These are phyloP conservation scores for Trichoderma lentiforme DNA, from an alignment of 2,329 filamentous ascomycete species.

Conservation along the genomic window DNA sequence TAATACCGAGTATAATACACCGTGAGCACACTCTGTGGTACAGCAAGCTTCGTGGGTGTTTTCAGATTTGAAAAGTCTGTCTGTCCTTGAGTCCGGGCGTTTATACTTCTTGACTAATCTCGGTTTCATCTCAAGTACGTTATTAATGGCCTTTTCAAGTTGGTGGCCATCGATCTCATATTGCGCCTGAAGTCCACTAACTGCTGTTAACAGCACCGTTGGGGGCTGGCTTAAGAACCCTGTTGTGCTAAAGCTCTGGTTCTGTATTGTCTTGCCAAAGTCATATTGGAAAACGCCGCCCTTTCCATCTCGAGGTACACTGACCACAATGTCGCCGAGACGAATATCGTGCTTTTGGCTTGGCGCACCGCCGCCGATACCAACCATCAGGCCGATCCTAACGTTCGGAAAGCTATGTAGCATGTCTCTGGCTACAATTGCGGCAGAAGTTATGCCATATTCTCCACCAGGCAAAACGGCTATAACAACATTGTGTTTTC, in stretches of 20 bases:
- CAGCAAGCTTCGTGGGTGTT: background rate
- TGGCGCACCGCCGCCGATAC: background rate
- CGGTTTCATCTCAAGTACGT: background rate
- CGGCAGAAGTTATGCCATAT: background rate
- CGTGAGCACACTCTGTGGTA: background rate
- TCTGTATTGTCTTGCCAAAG: background rate
- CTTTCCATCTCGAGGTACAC: background rate
- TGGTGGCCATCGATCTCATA: background rate
- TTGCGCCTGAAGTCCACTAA: background rate
- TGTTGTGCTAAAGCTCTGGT: background rate
- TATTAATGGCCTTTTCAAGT: background rate
- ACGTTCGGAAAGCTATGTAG: background rate
- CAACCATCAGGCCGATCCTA: background rate
- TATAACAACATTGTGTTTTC: background rate
- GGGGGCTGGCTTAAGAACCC: background rate
- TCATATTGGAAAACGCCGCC: background rate
- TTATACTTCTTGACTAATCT: background rate
- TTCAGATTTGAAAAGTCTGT: background rate
- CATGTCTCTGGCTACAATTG: background rate
- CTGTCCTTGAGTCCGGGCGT: background rate
- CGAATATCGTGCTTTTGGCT: background rate
- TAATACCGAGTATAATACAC: no score
- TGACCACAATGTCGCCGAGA: background rate
- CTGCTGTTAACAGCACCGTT: background rate
- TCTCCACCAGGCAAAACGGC: background rate